Evolutionary conservation across 257 asterid species (phyloP), one percentile per base, ranked within the genome.

Genomic region (Thymus mandschuricus): DNA sequence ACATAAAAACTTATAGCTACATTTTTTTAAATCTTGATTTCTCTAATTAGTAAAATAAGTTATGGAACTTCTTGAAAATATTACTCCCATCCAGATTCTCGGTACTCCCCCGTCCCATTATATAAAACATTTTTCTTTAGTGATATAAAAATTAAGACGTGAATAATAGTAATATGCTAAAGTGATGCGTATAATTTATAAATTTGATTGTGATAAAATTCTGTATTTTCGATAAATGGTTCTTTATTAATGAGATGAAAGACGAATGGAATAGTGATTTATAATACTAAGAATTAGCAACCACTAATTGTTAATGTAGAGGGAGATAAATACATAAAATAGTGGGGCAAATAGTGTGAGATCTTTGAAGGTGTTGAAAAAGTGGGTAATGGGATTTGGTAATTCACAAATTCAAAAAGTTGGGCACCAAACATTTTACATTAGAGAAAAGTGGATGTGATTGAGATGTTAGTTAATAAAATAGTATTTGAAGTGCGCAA

Each of bases 361-460:
- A 66, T 70, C 21, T 45, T 21, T 5, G 33, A 21, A 70, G 48
- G 52, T 43, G 58, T 59, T 59, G 56, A 66, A 69, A 63, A 55
- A 63, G 62, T 72, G 51, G 54, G 11, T 30, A 72, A 62, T 31
- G 57, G 74, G 79, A 69, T 76, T 80, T 76, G 84, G 81, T 69
- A 52, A n/a, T 58, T 28, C 31, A 49, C 21, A 57, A 65, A 57
- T 72, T 76, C 81, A 76, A 74, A 21, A 69, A 73, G 84, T 80
- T 75, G 84, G 81, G 64, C 84, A 76, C 76, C 84, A 80, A 69
- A 41, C 71, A 21, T 21, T 21, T 21, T 21, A 21, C 21, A 78
- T 60, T 72, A 71, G 69, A 71, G 61, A 66, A 55, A 51, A 28
- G 81, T 52, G 35, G 71, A 66, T 54, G 60, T 77, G 76, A 64